Conservation (phyloP, 805 yeast species). For the Lachancea cidri region DNA sequence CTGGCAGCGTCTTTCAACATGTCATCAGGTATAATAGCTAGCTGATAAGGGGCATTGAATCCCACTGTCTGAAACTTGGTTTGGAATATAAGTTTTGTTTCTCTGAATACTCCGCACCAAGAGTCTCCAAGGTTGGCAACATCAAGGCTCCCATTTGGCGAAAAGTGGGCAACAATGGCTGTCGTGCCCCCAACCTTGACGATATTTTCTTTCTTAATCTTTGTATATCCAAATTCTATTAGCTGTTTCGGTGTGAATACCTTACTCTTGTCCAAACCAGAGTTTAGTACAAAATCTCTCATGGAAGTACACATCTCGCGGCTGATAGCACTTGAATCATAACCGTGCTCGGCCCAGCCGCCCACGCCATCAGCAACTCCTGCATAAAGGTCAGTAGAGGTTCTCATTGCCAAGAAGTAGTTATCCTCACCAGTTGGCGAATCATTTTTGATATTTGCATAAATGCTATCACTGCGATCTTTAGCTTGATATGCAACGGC, state of each 20-base stretch:
- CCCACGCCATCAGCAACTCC: constrained; percentile 97
- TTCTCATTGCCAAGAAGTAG: constrained; percentile 42
- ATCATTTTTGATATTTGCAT: constrained; percentile 30
- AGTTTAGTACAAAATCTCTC: constrained; percentile 28
- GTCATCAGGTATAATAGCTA: constrained; percentile 73
- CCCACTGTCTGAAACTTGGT: constrained; percentile 78
- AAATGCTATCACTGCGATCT: constrained; percentile 51
- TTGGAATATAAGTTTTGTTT: constrained; percentile 52
- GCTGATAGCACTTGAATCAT: constrained; percentile 82
- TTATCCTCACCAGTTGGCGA: constrained; percentile 81
- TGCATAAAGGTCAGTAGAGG: constrained; percentile 40
- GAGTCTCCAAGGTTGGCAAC: constrained; percentile 92
- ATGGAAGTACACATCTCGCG: constrained; percentile 67
- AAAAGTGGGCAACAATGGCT: constrained; percentile 73
- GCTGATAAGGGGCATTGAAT: constrained; percentile 88
- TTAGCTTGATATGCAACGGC: constrained; percentile 75
- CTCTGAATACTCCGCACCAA: constrained; percentile 83
- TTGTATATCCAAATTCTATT: constrained; percentile 50
- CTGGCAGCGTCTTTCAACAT: constrained; percentile 48
- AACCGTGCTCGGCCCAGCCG: constrained; percentile 92
- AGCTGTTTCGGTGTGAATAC: constrained; percentile 41
- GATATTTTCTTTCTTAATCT: constrained; percentile 46
- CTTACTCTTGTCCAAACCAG: constrained; percentile 8
- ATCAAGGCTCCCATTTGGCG: constrained; percentile 45
- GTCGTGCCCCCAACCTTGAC: constrained; percentile 93